Evolutionary conservation across 768 basidiomycete genomes (phyloP).

Genomic region (Suillus subluteus): DNA sequence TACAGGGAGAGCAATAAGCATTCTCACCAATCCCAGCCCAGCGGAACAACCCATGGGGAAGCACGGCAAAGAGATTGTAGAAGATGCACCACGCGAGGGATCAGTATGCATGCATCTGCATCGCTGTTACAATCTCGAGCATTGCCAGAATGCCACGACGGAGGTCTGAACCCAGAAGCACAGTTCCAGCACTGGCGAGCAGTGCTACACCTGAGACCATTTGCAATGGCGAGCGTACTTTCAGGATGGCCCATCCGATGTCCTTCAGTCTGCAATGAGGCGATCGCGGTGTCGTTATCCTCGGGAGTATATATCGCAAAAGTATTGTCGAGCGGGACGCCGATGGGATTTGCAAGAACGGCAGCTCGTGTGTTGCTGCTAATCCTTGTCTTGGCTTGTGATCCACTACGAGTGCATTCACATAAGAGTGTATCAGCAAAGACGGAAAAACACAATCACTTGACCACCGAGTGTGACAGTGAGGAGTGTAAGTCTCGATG

Average conservation of each 20-base stretch:
- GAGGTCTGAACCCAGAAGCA: slow-evolving; percentile 41
- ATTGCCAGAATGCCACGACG: slow-evolving; percentile 42
- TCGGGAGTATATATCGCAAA: slow-evolving; percentile 49
- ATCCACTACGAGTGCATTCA: slow-evolving; percentile 37
- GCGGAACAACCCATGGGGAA: slow-evolving; percentile 29
- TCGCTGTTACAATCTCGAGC: slow-evolving; percentile 39
- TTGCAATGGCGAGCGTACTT: slow-evolving; percentile 43
- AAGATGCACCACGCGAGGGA: slow-evolving; percentile 43
- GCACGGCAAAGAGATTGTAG: slow-evolving; percentile 49
- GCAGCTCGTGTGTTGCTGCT: slow-evolving; percentile 53
- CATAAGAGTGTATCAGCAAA: slow-evolving; percentile 48
- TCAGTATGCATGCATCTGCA: slow-evolving; percentile 34
- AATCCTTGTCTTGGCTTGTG: slow-evolving; percentile 40
- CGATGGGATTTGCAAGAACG: slow-evolving; percentile 46
- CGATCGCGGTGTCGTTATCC: slow-evolving; percentile 47
- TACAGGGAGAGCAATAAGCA: neutral
- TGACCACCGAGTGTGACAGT: neutral
- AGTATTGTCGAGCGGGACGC: slow-evolving; percentile 40
- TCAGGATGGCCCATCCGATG: slow-evolving; percentile 37
- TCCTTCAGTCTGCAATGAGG: slow-evolving; percentile 27
- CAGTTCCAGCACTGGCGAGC: slow-evolving; percentile 48
- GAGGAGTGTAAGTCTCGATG: neutral
- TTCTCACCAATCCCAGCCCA: neutral
- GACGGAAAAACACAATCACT: slow-evolving; percentile 33
- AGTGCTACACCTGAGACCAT: slow-evolving; percentile 37